Evolutionary conservation across 116 monocot species (phyloP).

Genomic region (Iris pallida): DNA sequence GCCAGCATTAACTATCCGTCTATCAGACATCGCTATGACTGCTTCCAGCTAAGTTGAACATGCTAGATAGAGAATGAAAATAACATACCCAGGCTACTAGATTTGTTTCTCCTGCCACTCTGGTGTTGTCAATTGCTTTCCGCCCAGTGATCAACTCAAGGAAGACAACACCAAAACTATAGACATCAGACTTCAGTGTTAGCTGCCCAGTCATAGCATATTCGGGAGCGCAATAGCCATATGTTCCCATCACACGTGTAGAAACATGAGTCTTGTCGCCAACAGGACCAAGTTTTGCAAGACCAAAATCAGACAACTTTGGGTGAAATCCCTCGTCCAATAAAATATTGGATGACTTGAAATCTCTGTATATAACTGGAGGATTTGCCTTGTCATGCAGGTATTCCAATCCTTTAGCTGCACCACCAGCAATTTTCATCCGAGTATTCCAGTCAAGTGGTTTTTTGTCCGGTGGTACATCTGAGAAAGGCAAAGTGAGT

Average conservation of each 20-base stretch:
- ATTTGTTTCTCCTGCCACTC: conserved; percentile 39
- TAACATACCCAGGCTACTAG: conserved; percentile 38
- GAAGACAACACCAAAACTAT: conserved; percentile 80
- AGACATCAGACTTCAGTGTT: conserved; percentile 70
- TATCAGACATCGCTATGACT: no score
- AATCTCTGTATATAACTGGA: conserved; percentile 76
- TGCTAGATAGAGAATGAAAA: no score
- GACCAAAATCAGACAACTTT: conserved; percentile 83
- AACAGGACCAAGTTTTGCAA: conserved; percentile 78
- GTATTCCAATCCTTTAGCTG: conserved; percentile 55
- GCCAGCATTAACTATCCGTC: no score
- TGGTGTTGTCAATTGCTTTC: conserved; percentile 38
- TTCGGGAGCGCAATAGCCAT: conserved; percentile 85
- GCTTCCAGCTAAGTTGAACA: no score
- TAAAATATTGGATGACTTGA: conserved; percentile 77
- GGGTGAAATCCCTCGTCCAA: conserved; percentile 68
- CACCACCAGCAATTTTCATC: conserved; percentile 72
- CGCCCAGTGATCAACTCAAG: conserved; percentile 74
- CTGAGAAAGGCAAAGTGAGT: no score
- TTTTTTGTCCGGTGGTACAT: conserved; percentile 22
- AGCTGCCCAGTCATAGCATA: conserved; percentile 77
- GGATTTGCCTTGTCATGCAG: conserved; percentile 62
- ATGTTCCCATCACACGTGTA: conserved; percentile 87
- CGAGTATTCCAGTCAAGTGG: conserved; percentile 66
- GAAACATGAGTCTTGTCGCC: conserved; percentile 81